These are phyloP conservation scores for Erysiphe pulchra DNA, from an alignment of 2,329 filamentous ascomycete species.

Conservation along the genomic window DNA sequence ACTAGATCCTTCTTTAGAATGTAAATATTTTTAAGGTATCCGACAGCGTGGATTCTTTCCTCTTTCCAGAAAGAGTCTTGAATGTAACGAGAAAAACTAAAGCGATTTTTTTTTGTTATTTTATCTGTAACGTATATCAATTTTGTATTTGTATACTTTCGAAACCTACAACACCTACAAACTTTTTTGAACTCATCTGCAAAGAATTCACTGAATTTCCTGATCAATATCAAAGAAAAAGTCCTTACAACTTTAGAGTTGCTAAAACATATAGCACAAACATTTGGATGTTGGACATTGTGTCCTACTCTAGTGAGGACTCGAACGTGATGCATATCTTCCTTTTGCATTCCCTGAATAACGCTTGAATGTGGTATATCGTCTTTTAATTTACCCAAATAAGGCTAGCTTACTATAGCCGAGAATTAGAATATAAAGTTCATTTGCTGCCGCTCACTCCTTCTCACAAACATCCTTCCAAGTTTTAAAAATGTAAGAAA, in stretches of 20 bases:
- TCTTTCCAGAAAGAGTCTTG: background rate
- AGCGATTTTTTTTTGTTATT: background rate
- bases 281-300: too few relatives aligned
- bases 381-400: too few relatives aligned
- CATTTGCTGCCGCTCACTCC: background rate
- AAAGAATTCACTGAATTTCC: background rate
- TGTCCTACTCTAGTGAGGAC: too few relatives aligned
- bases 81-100: background rate
- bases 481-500: conserved; percentile 86
- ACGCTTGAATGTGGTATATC: too few relatives aligned
- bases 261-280: too few relatives aligned
- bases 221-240: too few relatives aligned
- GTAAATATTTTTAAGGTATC: conserved; percentile 44
- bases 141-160: background rate
- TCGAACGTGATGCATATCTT: too few relatives aligned
- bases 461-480: conserved; percentile 67
- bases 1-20: conserved; percentile 42
- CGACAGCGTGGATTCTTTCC: conserved; percentile 29
- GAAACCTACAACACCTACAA: background rate
- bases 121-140: background rate
- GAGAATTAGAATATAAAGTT: background rate
- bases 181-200: conserved; percentile 7
- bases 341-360: too few relatives aligned
- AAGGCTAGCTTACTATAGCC: background rate
- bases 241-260: too few relatives aligned